Conservation (phyloP, 1,284 basidiomycete species). For the Neolentinus lepideus region DNA sequence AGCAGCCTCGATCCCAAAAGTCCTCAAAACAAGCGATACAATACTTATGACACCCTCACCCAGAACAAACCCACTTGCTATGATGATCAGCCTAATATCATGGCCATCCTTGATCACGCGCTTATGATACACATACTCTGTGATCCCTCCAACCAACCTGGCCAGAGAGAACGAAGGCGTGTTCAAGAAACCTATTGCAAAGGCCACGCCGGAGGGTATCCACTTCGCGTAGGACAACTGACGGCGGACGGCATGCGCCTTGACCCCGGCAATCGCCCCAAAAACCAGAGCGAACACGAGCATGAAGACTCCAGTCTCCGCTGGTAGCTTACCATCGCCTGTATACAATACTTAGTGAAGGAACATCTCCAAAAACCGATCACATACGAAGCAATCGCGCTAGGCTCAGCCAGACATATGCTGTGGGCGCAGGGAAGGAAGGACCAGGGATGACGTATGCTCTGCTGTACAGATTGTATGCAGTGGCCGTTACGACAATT, state of each 20-base stretch:
- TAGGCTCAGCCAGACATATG: conserved; percentile 88
- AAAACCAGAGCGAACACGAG: conserved; percentile 68
- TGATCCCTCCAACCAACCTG: conserved; percentile 80
- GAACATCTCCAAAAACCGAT: background rate
- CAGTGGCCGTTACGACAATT: conserved; percentile 84
- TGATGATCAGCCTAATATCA: conserved; percentile 76
- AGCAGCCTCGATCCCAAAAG: conserved; percentile 62
- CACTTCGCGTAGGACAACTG: conserved; percentile 51
- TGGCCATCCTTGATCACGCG: conserved; percentile 31
- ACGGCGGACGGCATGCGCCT: conserved; percentile 48
- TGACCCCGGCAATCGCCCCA: conserved; percentile 57
- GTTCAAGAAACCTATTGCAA: conserved; percentile 89
- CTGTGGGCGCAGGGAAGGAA: conserved; percentile 90
- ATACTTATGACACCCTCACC: conserved; percentile 91
- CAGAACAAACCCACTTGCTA: conserved; percentile 93
- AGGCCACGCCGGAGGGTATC: conserved; percentile 87
- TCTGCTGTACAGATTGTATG: conserved; percentile 82
- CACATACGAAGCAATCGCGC: conserved; percentile 79
- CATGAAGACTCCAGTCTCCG: conserved; percentile 79
- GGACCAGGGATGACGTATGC: conserved; percentile 87
- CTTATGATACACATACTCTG: conserved; percentile 66
- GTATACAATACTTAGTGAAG: conserved; percentile 10
- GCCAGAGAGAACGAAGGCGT: conserved; percentile 94
- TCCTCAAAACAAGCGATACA: conserved; percentile 69
- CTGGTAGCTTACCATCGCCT: conserved; percentile 81